phyloP scores from a whole-genome alignment of 768 basidiomycete species.

The Aureoboletus auriporus region DNA sequence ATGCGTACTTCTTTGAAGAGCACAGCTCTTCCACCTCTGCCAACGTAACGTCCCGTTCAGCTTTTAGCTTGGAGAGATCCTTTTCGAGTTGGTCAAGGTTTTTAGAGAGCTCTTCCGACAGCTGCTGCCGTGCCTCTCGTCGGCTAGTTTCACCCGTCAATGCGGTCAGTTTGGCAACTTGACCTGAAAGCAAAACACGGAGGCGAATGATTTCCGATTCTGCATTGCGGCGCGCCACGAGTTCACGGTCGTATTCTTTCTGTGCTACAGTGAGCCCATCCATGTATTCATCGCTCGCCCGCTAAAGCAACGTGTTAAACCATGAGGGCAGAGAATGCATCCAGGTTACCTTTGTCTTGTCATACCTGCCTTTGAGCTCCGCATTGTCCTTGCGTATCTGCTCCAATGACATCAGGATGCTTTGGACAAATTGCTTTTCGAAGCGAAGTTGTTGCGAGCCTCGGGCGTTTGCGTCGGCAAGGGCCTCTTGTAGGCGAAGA shows the following conservation, averaged over 20 bases:
- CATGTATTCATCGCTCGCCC: slow-evolving; percentile 88
- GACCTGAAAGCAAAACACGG: slow-evolving; percentile 81
- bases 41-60: slow-evolving; percentile 86
- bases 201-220: slow-evolving; percentile 90
- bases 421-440: slow-evolving; percentile 70
- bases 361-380: slow-evolving; percentile 72
- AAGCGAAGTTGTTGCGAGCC: slow-evolving; percentile 61
- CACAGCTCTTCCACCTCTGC: slow-evolving; percentile 93
- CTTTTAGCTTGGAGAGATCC: slow-evolving; percentile 82
- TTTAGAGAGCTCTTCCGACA: slow-evolving; percentile 73
- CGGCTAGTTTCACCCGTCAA: slow-evolving; percentile 74
- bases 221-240: slow-evolving; percentile 82
- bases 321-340: background rate
- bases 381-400: slow-evolving; percentile 54
- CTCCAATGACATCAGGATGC: slow-evolving; percentile 63
- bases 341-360: slow-evolving; percentile 75
- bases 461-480: slow-evolving; percentile 57
- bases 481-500: slow-evolving; percentile 54
- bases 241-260: slow-evolving; percentile 90
- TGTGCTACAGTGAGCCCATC: slow-evolving; percentile 91
- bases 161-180: slow-evolving; percentile 83
- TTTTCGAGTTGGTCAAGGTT: slow-evolving; percentile 77
- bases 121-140: slow-evolving; percentile 74
- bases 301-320: slow-evolving; percentile 39
- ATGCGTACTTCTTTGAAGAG: slow-evolving; percentile 61